Evolutionary conservation across 225 moss, liverwort and hornwort species (phyloP).

Genomic region (Marchantia paleacea): DNA sequence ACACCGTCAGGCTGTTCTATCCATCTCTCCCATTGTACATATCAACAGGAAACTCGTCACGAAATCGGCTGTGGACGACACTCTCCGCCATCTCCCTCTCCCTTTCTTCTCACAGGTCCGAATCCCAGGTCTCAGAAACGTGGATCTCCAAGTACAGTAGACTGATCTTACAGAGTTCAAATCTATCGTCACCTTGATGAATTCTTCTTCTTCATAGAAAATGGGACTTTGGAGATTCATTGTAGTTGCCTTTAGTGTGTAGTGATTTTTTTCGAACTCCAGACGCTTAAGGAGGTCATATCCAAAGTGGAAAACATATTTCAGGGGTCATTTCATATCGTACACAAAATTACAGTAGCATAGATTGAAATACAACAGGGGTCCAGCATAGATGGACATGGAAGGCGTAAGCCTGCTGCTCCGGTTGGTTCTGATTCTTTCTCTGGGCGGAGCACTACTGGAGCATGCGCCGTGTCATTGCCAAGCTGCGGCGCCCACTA

Average conservation of each 20-base stretch:
- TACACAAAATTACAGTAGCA: no score
- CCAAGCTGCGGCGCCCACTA: background rate
- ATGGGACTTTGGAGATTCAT: no score
- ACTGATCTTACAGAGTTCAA: background rate
- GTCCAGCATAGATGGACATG: background rate
- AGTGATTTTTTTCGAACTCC: no score
- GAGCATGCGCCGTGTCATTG: background rate
- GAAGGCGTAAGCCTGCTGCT: background rate
- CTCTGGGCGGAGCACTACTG: background rate
- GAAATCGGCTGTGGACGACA: no score
- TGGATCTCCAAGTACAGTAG: background rate
- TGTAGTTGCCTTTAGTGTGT: no score
- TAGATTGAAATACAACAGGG: no score
- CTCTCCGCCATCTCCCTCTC: background rate
- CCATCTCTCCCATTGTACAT: background rate
- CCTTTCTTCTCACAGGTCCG: background rate
- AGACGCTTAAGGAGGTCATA: no score
- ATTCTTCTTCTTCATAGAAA: no score
- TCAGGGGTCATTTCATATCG: no score
- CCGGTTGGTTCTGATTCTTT: background rate
- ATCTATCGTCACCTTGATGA: no score
- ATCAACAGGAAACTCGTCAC: background rate
- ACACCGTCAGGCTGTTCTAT: background rate
- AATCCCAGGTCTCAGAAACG: background rate
- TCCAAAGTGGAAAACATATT: no score